phyloP scores from a whole-genome alignment of 805 yeast genomes.

The fission yeast (Schizosaccharomyces pombe) region ASM294v3 CU329670.1:2254501-2255000 shows the following conservation, averaged over 20 bases:
- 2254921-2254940: constrained; percentile 38
- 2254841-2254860: constrained; percentile 44
- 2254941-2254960: constrained; percentile 20
- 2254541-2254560: no score
- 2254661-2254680: not conserved
- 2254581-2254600: no score
- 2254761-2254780: constrained; percentile 12
- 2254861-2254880: constrained; percentile 44
- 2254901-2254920: constrained; percentile 41
- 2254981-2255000: constrained; percentile 68
- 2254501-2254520: no score
- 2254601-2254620: no score
- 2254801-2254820: constrained; percentile 93
- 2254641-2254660: not conserved
- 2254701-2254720: constrained; percentile 4
- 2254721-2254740: constrained; percentile 7
- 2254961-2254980: constrained; percentile 69
- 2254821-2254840: constrained; percentile 88
- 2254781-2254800: constrained; percentile 91
- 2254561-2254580: no score
- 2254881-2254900: constrained; percentile 78
- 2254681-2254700: constrained; percentile 8
- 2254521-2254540: no score
- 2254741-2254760: constrained; percentile 8
- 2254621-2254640: not conserved